phyloP scores from a whole-genome alignment of 2,329 filamentous ascomycete genomes.

The Calonectria hongkongensis region DNA sequence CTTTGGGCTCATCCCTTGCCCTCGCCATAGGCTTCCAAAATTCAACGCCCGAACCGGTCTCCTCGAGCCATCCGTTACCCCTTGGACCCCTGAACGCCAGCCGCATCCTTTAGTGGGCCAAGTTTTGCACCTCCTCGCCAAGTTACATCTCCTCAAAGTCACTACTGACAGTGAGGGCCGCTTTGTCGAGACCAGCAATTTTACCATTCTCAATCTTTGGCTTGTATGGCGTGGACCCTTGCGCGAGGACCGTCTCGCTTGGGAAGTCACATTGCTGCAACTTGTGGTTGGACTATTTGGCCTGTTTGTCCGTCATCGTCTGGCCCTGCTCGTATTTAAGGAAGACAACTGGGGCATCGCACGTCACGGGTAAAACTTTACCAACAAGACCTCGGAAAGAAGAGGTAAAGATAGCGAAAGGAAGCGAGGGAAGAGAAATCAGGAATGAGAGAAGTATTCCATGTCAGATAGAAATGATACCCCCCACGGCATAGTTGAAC shows the following conservation, averaged over 20 bases:
- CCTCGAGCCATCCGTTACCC: conserved; percentile 89
- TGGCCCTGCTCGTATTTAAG: conserved; percentile 92
- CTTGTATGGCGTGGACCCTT: conserved; percentile 95
- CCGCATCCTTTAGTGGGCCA: conserved; percentile 78
- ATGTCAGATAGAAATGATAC: conserved; percentile 43
- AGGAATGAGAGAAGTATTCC: background rate
- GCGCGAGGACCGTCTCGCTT: conserved; percentile 88
- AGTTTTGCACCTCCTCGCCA: conserved; percentile 80
- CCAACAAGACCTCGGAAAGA: too few species aligned
- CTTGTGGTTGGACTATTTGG: conserved; percentile 84
- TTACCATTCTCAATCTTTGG: conserved; percentile 97
- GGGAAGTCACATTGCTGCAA: conserved; percentile 89
- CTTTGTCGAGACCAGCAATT: conserved; percentile 88
- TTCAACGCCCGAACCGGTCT: conserved; percentile 91
- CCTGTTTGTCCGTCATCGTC: conserved; percentile 87
- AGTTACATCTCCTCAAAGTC: conserved; percentile 80
- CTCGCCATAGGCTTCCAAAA: conserved; percentile 90
- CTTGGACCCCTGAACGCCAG: conserved; percentile 81
- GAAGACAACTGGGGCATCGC: conserved; percentile 83
- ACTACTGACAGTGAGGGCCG: conserved; percentile 79
- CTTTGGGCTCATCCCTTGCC: conserved; percentile 92
- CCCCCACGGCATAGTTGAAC: background rate
- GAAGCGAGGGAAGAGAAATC: background rate
- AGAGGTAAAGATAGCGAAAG: background rate
- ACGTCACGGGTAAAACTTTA: conserved; percentile 46